phyloP scores from a whole-genome alignment of 306 rosid species.

The Dryas octopetala region DNA sequence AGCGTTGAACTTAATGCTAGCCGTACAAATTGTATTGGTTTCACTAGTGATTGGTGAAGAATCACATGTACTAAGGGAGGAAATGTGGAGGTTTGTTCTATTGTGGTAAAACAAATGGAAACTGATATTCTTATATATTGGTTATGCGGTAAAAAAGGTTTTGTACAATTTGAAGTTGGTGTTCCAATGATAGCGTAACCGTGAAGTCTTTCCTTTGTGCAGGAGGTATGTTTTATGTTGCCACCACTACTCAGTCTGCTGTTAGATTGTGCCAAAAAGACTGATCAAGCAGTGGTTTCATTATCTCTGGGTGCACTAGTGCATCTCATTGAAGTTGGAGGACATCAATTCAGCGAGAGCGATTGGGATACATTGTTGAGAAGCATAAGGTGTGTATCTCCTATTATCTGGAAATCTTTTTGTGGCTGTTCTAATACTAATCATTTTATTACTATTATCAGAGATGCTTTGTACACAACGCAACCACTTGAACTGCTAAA shows the following conservation, averaged over 20 bases:
- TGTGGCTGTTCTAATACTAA: conserved; percentile 19
- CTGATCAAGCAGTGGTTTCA: conserved; percentile 96
- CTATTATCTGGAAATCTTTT: conserved; percentile 23
- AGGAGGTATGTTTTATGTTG: conserved; percentile 99
- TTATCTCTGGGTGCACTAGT: conserved; percentile 95
- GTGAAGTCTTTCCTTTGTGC: conserved; percentile 37
- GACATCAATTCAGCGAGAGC: conserved; percentile 90
- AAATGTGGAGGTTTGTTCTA: neutral
- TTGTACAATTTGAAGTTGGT: conserved; percentile 1
- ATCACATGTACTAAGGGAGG: neutral
- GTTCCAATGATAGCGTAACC: neutral
- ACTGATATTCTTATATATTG: neutral
- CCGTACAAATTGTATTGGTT: conserved; percentile 9
- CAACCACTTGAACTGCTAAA: conserved; percentile 96
- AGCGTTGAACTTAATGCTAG: conserved; percentile 18
- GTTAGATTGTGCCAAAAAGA: conserved; percentile 96
- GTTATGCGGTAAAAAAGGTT: neutral
- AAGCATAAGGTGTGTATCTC: conserved; percentile 73
- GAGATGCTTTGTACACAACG: conserved; percentile 93
- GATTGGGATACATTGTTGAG: conserved; percentile 94
- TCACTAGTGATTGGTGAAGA: conserved; percentile 13
- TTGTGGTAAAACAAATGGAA: neutral
- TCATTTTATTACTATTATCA: conserved; percentile 37
- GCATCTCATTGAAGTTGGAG: conserved; percentile 98
- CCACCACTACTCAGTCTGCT: conserved; percentile 87